A percentile compares a stretch with the other conserved stretches of the same genome.
These are phyloP conservation scores for Lyophyllum atratum DNA, from an alignment of 768 basidiomycete genomes.

Conservation along the genomic window DNA sequence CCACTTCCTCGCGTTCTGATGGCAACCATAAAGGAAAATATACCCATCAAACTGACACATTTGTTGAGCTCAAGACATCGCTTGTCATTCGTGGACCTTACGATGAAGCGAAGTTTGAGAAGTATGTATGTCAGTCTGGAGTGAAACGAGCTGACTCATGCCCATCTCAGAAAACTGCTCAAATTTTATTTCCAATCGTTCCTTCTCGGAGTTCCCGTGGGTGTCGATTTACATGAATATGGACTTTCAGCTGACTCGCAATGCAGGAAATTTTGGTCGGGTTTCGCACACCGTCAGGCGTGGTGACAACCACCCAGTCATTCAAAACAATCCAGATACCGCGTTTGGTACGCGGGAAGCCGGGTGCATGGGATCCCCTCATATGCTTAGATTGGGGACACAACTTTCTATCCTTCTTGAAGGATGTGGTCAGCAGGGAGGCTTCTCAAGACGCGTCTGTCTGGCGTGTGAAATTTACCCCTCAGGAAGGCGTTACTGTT, in stretches of 20 bases:
- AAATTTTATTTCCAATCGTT: constrained; percentile 94
- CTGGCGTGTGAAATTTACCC: constrained; percentile 73
- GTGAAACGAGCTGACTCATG: constrained; percentile 1
- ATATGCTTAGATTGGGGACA: constrained; percentile 78
- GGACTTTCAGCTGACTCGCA: not conserved
- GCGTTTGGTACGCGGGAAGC: constrained; percentile 72
- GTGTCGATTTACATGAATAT: constrained; percentile 23
- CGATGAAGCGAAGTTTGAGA: constrained; percentile 79
- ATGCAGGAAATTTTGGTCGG: constrained; percentile 81
- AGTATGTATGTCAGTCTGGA: constrained; percentile 44
- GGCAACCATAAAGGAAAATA: constrained; percentile 49
- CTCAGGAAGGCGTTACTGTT: constrained; percentile 58
- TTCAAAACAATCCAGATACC: constrained; percentile 84
- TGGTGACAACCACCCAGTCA: constrained; percentile 61
- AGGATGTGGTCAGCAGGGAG: constrained; percentile 29
- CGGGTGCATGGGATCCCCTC: constrained; percentile 75
- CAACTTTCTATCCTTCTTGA: constrained; percentile 58
- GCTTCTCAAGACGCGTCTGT: constrained; percentile 37
- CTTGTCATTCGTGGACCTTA: constrained; percentile 60
- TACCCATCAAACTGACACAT: constrained; percentile 60
- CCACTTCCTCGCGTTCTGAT: constrained; percentile 9
- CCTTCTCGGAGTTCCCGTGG: constrained; percentile 85
- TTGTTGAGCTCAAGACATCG: constrained; percentile 90
- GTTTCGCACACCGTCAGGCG: constrained; percentile 79
- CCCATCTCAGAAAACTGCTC: constrained; percentile 69